Evolutionary conservation across 2,329 filamentous ascomycete genomes (phyloP), one percentile per base, ranked within the genome.

Genomic region (Furcasterigmium furcatum): DNA sequence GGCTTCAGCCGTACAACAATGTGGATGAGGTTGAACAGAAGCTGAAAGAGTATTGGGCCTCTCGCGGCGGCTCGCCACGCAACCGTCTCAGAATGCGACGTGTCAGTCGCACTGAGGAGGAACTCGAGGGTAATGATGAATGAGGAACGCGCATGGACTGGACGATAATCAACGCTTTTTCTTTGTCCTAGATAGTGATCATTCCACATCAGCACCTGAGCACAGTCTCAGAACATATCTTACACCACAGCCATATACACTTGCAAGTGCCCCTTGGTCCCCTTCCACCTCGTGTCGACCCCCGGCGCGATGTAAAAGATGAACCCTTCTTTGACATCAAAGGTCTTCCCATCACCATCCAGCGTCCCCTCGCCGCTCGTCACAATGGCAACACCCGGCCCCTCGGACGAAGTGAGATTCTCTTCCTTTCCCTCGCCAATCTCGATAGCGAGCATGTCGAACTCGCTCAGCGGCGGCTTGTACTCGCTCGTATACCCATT

Each of bases 391-490:
- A 88, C 73, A 44, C 78, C 80, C 0, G 84, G 84, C 0, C 85
- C 86, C 0, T 73, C 68, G 18, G 84, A 65, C 2, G 70, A 65
- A 38, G 63, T 65, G 14, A 87, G 65, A 6, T 65, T 70, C 53
- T 91, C 86, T 30, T 64, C 74, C 55, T 87, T 81, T 1, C 76
- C 79, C 0, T 63, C 62, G 4, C 59, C 62, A n/a, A 91, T 56
- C 18, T 74, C 72, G 2, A 77, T 82, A 40, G 75, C 71, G 10
- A 89, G 64, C 67, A 91, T 79, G 53, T 82, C 78, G 57, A 91
- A 91, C 63, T 91, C 87, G 55, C 78, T 82, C 62, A 88, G 74
- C 0, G 84, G 84, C 5, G 86, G 85, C 9, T 70, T 72, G 57
- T 87, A 88, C 2, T 83, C 66, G 41, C 74, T 70, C 2, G 84